Conservation (phyloP, 1,284 basidiomycete genomes). For the Fomitopsis palustris region DNA sequence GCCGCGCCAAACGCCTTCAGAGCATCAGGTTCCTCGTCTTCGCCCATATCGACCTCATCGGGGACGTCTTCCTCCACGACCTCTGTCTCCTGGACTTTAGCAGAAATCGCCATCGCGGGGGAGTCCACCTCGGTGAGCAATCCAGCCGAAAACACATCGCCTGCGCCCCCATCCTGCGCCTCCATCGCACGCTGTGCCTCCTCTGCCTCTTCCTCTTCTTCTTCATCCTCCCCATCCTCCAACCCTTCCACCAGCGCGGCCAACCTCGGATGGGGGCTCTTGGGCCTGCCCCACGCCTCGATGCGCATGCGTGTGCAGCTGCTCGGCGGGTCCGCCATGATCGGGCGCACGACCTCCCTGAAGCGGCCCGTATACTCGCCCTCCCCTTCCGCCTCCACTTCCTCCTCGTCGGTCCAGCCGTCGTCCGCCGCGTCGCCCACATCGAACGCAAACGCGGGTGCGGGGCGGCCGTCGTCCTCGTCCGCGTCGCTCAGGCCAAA, state of each 20-base stretch:
- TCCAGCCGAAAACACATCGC: too few species aligned
- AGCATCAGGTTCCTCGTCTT: constrained; percentile 10
- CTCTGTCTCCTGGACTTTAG: neutral
- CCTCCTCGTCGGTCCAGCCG: constrained; percentile 29
- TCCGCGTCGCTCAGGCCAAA: constrained; percentile 5
- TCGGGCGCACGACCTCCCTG: constrained; percentile 48
- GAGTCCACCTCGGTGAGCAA: too few species aligned
- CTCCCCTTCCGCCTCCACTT: constrained; percentile 29
- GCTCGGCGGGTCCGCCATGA: constrained; percentile 66
- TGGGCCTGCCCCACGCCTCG: constrained; percentile 55
- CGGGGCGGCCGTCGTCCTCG: neutral
- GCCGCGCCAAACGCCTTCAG: neutral
- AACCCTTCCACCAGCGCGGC: constrained; percentile 11
- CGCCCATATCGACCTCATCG: constrained; percentile 2
- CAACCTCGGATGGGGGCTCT: constrained; percentile 13
- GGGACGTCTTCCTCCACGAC: neutral
- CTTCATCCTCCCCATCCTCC: constrained; percentile 2
- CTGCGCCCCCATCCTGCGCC: too few species aligned
- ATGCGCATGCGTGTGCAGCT: constrained; percentile 46
- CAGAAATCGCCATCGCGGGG: too few species aligned
- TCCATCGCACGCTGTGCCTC: constrained; percentile 19
- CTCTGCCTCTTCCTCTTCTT: constrained; percentile 13
- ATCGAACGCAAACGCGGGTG: constrained; percentile 9
- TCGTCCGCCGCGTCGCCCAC: constrained; percentile 15
- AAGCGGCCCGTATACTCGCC: constrained; percentile 68